Evolutionary conservation across 1,284 basidiomycete species (phyloP).

Genomic region (Sparassis latifolia): DNA sequence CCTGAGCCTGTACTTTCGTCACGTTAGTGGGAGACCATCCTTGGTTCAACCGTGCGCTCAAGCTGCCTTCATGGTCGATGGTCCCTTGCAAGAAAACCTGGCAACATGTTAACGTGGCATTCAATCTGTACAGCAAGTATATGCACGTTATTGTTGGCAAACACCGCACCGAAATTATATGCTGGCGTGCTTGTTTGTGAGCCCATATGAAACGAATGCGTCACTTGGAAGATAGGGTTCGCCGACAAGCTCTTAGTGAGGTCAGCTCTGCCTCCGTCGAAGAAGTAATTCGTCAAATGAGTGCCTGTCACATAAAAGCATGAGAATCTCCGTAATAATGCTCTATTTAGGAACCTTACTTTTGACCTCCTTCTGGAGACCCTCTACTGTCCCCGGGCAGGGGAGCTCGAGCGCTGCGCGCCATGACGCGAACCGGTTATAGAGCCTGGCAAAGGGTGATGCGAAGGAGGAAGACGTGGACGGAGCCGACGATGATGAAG

Average conservation of each 20-base stretch:
- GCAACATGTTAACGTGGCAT: background rate
- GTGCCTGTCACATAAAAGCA: conserved; percentile 50
- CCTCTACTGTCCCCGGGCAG: conserved; percentile 88
- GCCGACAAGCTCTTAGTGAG: conserved; percentile 90
- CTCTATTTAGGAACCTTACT: conserved; percentile 34
- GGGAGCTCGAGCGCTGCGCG: conserved; percentile 73
- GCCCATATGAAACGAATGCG: conserved; percentile 90
- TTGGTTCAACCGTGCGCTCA: conserved; percentile 88
- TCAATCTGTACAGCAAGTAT: background rate
- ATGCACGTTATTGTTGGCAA: conserved; percentile 77
- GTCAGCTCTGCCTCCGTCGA: conserved; percentile 96
- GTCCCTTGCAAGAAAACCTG: conserved; percentile 92
- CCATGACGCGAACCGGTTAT: conserved; percentile 74
- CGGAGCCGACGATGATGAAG: conserved; percentile 10
- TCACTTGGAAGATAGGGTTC: conserved; percentile 96
- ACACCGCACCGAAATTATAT: conserved; percentile 95
- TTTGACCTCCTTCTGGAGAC: conserved; percentile 86
- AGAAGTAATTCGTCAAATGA: conserved; percentile 91
- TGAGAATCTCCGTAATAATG: conserved; percentile 1
- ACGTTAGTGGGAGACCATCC: conserved; percentile 79
- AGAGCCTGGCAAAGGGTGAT: conserved; percentile 55
- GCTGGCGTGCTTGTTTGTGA: conserved; percentile 70
- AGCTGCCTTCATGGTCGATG: conserved; percentile 88
- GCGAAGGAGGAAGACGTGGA: conserved; percentile 15
- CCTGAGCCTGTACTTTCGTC: conserved; percentile 89